Base-by-base conservation (phyloP, 164 flowering plant species). In the Nymphaea colorata region DNA sequence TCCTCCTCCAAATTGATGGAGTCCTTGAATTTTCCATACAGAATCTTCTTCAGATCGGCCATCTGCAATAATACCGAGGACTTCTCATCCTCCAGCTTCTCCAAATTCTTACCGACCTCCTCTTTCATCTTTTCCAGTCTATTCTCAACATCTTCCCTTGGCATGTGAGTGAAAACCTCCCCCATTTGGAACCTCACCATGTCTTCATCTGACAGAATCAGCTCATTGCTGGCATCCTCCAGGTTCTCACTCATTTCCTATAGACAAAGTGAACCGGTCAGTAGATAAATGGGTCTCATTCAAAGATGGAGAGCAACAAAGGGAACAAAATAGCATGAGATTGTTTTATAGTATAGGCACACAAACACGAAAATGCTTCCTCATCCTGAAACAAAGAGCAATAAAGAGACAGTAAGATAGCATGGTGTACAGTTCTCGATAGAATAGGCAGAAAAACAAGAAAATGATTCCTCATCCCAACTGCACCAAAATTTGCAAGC, bases 1-100 rank as follows among this genome's bases (percentile, higher is more conserved):
- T 93, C 97, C 79, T 93, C 97, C 79, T 93, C 98, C 44, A 93
- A 87, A 74, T 94, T 94, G 76, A 94, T 91, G 11, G 98, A 91
- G 73, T 94, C 97, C 72, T 83, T 85, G 80, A 94, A 94, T 76
- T 94, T 94, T 2, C 84, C 95, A 66, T 94, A 94, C 68, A 94
- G 72, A 67, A 91, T 79, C 71, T 86, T 89, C 89, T 94, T 94
- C 68, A 94, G 71, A 67, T 84, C 91, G 3, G 86, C 91, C 98
- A 94, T 94, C 77, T 94, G 90, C 15, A 88, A 83, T 41, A 88
- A 65, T 4, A 91, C 61, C 0, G 87, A 77, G 12, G 76, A 85
- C 78, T 88, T 94, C 81, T 93, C 98, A 76, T 89, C 88, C 78
- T 85, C 89, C 41, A 93, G 80, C 72, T 86, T 89, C 78, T 84